phyloP scores from a whole-genome alignment of 208 protist species.

The Angomonas desouzai region DNA sequence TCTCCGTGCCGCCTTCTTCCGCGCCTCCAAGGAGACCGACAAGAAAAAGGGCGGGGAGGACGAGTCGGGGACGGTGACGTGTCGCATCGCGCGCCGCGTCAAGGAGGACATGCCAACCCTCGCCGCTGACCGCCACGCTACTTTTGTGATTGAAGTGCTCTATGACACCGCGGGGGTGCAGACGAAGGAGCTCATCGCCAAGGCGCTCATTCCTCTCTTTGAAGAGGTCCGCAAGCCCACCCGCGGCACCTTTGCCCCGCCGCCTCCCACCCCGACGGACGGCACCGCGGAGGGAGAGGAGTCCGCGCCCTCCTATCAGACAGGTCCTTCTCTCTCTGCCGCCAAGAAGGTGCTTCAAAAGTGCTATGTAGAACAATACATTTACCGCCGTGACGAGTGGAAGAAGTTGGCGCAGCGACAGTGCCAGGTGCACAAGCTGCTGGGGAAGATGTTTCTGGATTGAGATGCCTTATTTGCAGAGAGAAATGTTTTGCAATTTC shows the following conservation, averaged over 20 bases:
- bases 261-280: neutral
- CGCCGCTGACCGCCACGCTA: conserved; percentile 56
- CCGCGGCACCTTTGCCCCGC: conserved; percentile 4
- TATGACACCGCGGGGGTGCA: conserved; percentile 61
- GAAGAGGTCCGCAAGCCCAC: conserved; percentile 19
- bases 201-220: conserved; percentile 67
- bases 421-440: conserved; percentile 68
- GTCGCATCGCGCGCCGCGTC: conserved; percentile 57
- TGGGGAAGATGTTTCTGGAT: conserved; percentile 60
- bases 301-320: conserved; percentile 14
- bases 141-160: conserved; percentile 71
- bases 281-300: neutral
- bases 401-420: conserved; percentile 66
- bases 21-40: conserved; percentile 10
- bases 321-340: conserved; percentile 19
- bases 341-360: conserved; percentile 79
- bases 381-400: conserved; percentile 83
- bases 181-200: conserved; percentile 76
- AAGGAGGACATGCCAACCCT: conserved; percentile 35
- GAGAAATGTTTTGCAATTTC: too few species aligned
- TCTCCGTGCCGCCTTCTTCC: conserved; percentile 32
- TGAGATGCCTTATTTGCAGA: conserved; percentile 7
- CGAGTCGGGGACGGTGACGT: conserved; percentile 6
- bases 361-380: conserved; percentile 87
- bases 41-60: conserved; percentile 4